Evolutionary conservation across 805 yeast species (phyloP), one percentile per base, ranked within the genome.

Genomic region (Yamadazyma tumulicola): DNA sequence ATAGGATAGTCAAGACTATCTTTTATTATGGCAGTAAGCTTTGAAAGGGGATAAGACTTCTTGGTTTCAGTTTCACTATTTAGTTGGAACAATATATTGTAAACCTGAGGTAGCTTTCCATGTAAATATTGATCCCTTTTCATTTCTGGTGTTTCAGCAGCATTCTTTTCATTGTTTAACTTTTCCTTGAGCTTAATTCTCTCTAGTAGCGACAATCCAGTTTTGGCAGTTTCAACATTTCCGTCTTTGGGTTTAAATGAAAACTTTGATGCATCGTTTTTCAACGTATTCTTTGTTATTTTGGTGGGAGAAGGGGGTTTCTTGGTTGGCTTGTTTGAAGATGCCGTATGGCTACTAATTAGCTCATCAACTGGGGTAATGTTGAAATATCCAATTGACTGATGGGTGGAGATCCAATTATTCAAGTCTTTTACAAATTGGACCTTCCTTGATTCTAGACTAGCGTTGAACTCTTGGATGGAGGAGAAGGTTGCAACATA

Each of bases 131-230:
- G 19, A 6, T 52, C 28, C 37, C 57, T 49, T 22, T 47, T 48
- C 18, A 39, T 36, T 26, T 54, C 51, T 0, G 64, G 58, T 6
- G 50, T 29, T 7, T 48, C 45, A 26, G 15, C 31, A 1, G 23
- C 12, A 9, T 36, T 24, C 13, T 34, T 24, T 19, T 52, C 48
- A 8, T 46, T 48, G 9, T 40, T 44, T 6, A 44, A 26, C 38
- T 54, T 47, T 32, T 66, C 72, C 42, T 66, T 66, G 14, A 59
- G 45, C 30, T 48, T 54, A 23, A 67, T 64, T 15, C 72, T 43
- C 38, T 67, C 69, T 4, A 66, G 46, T 5, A 65, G 45, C 4
- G 63, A 51, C 4, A 61, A 44, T 1, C 69, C 69, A 13, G 42
- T 46, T 19, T 47, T 50, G 14, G 29, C 38, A 18, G 41, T 39